These are phyloP conservation scores for Aureobasidium sp. DNA, from an alignment of 2,329 filamentous ascomycete genomes.

Conservation along the genomic window DNA sequence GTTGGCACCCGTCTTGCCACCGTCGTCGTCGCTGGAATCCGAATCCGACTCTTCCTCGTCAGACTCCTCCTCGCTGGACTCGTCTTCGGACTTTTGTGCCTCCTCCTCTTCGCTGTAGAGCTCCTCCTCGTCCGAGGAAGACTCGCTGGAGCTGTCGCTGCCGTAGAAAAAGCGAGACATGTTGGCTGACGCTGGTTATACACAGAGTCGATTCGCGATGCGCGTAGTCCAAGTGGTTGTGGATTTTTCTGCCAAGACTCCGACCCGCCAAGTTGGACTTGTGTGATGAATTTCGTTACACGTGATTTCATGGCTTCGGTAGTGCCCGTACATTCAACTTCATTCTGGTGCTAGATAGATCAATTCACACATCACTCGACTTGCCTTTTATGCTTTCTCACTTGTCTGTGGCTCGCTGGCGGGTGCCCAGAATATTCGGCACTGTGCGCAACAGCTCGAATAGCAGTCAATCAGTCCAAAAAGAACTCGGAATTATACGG, in stretches of 20 bases:
- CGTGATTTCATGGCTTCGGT: neutral
- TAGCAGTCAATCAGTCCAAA: neutral
- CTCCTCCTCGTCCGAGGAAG: constrained; percentile 89
- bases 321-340: neutral
- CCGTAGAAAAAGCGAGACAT: constrained; percentile 98
- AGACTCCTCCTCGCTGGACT: constrained; percentile 46
- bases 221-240: neutral
- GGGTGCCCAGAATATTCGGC: neutral
- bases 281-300: neutral
- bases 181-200: constrained; percentile 31
- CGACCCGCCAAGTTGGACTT: neutral
- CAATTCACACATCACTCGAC: neutral
- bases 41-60: constrained; percentile 31
- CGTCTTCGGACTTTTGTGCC: constrained; percentile 49
- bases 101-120: constrained; percentile 77
- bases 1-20: constrained; percentile 62
- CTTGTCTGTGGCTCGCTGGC: neutral
- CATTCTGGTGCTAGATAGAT: neutral
- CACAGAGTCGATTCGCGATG: constrained; percentile 8
- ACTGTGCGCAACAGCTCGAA: neutral
- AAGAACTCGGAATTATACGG: neutral
- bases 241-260: neutral
- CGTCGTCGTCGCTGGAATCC: constrained; percentile 45
- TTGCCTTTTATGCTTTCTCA: neutral
- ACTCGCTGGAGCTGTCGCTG: constrained; percentile 92